Evolutionary conservation across 2,329 filamentous ascomycete species (phyloP), one percentile per base, ranked within the genome.

Genomic region (Dactylonectria estremocensis): DNA sequence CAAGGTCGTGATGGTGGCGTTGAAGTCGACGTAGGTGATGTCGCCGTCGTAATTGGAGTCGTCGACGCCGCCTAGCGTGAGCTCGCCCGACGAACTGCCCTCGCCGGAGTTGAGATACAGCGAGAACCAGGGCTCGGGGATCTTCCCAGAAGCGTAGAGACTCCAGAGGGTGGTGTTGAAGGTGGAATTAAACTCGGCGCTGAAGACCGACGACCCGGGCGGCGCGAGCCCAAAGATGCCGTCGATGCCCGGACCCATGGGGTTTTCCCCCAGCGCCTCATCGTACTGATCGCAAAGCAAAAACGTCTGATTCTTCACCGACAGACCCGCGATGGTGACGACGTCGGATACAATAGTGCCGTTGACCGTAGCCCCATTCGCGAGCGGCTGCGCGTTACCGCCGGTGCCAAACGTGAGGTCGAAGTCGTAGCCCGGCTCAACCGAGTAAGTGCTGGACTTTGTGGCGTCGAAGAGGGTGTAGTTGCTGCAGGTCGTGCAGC

Each of bases 21-120:
- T 70, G n/a, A 80, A 66, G 22, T 68, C 55, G 6, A 78, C 66
- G 3, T 68, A 76, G 9, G 48, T 59, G 10, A 81, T 75, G 10
- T 70, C 61, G 31, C 78, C 77, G 1, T 70, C 63, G 69, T 77
- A 80, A 54, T 74, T 78, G 22, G 67, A 67, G 2, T 60, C 37
- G 68, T 81, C 79, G 28, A 74, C 66, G 33, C 79, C 80, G 31
- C 80, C 80, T 1, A 82, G 72, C 0, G 79, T 81, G 53, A 81
- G 64, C 68, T 79, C 70, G 0, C 74, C 76, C 1, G 69, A 75
- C 7, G 60, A 31, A 18, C 66, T 67, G 40, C 72, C 28, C 16
- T 37, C 18, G 40, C 68, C 72, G 0, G 74, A 65, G 16, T 75
- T 68, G 20, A 75, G 71, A 52, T 76, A 78, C 45, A 80, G 69